Evolutionary conservation across 108 stramenopile species (phyloP).

Genomic region (Pseudonitzschia pungens): DNA sequence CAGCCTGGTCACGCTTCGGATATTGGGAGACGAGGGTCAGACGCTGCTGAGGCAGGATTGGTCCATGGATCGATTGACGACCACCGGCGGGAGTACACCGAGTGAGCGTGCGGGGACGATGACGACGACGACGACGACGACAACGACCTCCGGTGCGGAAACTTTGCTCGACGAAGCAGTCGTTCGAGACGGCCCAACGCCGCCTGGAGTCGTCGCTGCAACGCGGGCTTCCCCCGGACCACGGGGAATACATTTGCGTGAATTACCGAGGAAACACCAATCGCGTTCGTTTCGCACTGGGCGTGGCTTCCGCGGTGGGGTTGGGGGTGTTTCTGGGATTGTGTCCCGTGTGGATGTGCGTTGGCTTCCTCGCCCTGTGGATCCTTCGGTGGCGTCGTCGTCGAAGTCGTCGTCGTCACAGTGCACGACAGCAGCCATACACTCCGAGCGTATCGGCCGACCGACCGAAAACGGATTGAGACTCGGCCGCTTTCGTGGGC

Average conservation of each 20-base stretch:
- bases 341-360: background rate
- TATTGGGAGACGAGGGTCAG: constrained; percentile 31
- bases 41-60: constrained; percentile 20
- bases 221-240: background rate
- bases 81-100: constrained; percentile 1
- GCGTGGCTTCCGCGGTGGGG: constrained; percentile 2
- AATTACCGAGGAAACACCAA: constrained; percentile 30
- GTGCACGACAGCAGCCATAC: background rate
- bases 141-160: background rate
- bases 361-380: background rate
- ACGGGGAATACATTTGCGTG: constrained; percentile 38
- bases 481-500: background rate
- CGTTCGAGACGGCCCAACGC: constrained; percentile 11
- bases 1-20: constrained; percentile 26
- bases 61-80: constrained; percentile 32
- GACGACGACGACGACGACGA: background rate
- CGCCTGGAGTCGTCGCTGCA: background rate
- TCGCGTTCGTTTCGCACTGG: constrained; percentile 13
- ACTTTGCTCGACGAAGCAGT: constrained; percentile 16
- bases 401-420: background rate
- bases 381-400: background rate
- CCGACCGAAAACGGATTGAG: background rate
- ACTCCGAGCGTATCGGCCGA: background rate
- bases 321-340: background rate
- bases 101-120: too few species aligned